Conservation (phyloP, 305 asterid genomes). For the Fraxinus angustifolia region DNA sequence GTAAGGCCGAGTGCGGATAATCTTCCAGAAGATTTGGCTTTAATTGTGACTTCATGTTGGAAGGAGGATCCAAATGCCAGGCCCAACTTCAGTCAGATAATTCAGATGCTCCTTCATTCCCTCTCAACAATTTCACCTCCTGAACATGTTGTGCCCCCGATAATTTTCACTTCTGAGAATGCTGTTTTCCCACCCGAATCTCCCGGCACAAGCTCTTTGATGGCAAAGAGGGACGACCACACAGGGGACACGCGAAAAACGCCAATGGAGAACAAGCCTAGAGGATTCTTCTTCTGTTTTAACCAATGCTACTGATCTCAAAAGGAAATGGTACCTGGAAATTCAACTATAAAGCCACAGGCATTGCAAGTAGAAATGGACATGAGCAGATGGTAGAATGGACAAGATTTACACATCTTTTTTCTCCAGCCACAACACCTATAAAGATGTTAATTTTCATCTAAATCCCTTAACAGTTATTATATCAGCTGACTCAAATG, state of each 20-base stretch:
- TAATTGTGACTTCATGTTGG: slow-evolving; percentile 88
- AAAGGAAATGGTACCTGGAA: neutral
- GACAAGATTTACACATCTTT: neutral
- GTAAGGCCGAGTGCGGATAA: slow-evolving; percentile 79
- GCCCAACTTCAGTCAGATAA: slow-evolving; percentile 88
- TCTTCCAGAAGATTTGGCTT: slow-evolving; percentile 72
- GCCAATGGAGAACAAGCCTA: slow-evolving; percentile 42
- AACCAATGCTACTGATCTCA: slow-evolving; percentile 44
- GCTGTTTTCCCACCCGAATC: slow-evolving; percentile 77
- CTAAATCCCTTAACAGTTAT: neutral
- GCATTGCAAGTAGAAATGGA: neutral
- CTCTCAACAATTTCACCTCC: slow-evolving; percentile 66
- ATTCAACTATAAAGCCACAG: neutral
- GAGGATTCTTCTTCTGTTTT: slow-evolving; percentile 73
- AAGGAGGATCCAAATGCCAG: slow-evolving; percentile 76
- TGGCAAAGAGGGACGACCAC: slow-evolving; percentile 55
- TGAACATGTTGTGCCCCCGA: slow-evolving; percentile 53
- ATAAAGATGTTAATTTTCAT: neutral
- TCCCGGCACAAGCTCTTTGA: slow-evolving; percentile 88
- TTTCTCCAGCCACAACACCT: neutral
- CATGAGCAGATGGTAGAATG: neutral
- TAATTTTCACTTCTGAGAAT: slow-evolving; percentile 58
- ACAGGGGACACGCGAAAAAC: slow-evolving; percentile 28
- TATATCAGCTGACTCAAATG: neutral
- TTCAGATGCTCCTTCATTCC: slow-evolving; percentile 84